Conservation (phyloP, 75 land plant genomes). For the Cunninghamia lanceolata region DNA sequence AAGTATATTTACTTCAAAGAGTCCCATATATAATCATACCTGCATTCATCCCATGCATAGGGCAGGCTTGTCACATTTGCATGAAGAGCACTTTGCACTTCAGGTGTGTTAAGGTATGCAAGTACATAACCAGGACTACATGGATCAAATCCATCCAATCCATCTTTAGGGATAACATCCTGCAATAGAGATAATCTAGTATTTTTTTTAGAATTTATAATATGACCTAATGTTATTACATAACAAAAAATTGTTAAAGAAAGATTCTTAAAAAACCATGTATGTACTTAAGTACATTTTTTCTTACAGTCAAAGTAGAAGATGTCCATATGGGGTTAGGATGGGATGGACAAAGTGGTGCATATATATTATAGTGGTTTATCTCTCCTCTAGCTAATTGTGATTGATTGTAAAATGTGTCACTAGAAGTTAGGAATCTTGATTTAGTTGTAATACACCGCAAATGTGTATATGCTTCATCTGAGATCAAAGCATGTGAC, state of each 20-base stretch:
- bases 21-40: slow-evolving; percentile 25
- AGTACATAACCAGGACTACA: slow-evolving; percentile 32
- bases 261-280: too few relatives aligned
- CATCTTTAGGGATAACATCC: neutral
- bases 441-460: neutral
- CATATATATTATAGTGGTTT: neutral
- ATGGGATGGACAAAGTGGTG: neutral
- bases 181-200: too few relatives aligned
- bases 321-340: neutral
- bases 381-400: too few relatives aligned
- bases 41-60: slow-evolving; percentile 58
- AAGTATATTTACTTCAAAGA: neutral
- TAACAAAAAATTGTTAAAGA: too few relatives aligned
- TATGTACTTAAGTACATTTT: too few relatives aligned
- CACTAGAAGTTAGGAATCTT: too few relatives aligned
- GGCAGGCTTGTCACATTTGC: too few relatives aligned
- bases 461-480: slow-evolving; percentile 10
- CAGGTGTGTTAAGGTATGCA: slow-evolving; percentile 44
- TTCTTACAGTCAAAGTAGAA: neutral
- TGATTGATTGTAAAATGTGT: too few relatives aligned
- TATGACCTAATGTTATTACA: too few relatives aligned
- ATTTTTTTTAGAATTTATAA: too few relatives aligned
- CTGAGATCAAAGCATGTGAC: slow-evolving; percentile 62
- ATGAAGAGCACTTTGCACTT: too few relatives aligned
- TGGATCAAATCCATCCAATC: slow-evolving; percentile 47